Percentiles rank a stretch among this genome's conserved stretches.
Evolutionary conservation across 805 yeast species (phyloP).

Genomic region (Lipomyces lipofer): DNA sequence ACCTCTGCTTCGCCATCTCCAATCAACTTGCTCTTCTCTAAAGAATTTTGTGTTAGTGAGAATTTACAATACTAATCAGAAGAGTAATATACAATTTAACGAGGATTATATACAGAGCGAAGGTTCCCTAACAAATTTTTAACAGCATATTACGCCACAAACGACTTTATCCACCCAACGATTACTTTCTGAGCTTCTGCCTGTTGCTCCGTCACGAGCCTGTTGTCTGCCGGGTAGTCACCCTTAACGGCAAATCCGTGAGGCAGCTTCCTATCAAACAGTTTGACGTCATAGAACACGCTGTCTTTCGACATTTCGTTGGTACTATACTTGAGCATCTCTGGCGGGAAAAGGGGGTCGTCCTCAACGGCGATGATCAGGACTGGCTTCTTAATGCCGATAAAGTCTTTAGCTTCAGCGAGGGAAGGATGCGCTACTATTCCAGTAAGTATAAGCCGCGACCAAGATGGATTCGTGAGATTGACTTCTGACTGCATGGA

Average conservation of each 20-base stretch:
- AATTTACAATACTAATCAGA: too few species aligned
- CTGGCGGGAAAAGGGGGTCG: conserved; percentile 36
- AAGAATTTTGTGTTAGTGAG: too few species aligned
- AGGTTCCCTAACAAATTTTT: too few species aligned
- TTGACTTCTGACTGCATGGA: background rate
- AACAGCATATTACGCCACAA: conserved; percentile 18
- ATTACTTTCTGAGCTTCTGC: conserved; percentile 22
- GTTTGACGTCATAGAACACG: conserved; percentile 28
- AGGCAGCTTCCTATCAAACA: conserved; percentile 37
- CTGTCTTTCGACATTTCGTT: conserved; percentile 25
- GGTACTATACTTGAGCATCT: conserved; percentile 29
- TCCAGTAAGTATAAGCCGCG: conserved; percentile 33
- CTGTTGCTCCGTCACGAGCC: conserved; percentile 22
- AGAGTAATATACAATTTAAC: too few species aligned
- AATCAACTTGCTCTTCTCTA: too few species aligned
- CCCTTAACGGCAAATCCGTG: conserved; percentile 48
- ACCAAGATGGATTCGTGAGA: conserved; percentile 24
- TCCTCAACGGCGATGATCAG: conserved; percentile 34
- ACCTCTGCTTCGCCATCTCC: too few species aligned
- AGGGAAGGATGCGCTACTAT: conserved; percentile 39
- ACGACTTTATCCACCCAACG: conserved; percentile 26
- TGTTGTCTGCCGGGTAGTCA: conserved; percentile 38
- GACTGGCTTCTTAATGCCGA: conserved; percentile 35
- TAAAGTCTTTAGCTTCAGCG: conserved; percentile 34
- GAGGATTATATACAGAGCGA: too few species aligned